phyloP scores from a whole-genome alignment of 1,139 yeast species.

The Saccharomyces hybrid region DNA sequence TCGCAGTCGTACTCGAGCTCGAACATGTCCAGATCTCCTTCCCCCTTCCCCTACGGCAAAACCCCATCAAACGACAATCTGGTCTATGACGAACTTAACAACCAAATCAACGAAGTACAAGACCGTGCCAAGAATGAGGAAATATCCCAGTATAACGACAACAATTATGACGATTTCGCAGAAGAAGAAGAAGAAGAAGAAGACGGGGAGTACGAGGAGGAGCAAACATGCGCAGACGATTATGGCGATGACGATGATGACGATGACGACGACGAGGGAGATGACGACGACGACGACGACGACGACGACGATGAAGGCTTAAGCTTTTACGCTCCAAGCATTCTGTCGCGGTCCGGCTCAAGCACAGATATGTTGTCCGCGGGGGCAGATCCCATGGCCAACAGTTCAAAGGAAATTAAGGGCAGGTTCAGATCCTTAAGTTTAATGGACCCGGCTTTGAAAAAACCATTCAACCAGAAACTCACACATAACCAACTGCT shows the following conservation, averaged over 20 bases:
- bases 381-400: slow-evolving; percentile 3
- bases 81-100: neutral
- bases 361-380: slow-evolving; percentile 10
- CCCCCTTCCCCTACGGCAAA: neutral
- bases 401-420: slow-evolving; percentile 6
- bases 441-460: slow-evolving; percentile 28
- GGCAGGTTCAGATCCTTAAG: slow-evolving; percentile 31
- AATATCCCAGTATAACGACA: neutral
- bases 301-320: slow-evolving; percentile 28
- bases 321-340: slow-evolving; percentile 30
- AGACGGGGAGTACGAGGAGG: neutral
- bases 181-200: slow-evolving; percentile 6
- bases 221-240: slow-evolving; percentile 9
- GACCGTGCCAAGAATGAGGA: slow-evolving; percentile 2
- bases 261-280: slow-evolving; percentile 20
- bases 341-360: slow-evolving; percentile 26
- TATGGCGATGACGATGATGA: slow-evolving; percentile 18
- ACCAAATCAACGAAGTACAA: neutral
- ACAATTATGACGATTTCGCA: slow-evolving; percentile 3
- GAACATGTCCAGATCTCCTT: neutral
- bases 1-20: neutral
- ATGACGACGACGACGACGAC: slow-evolving; percentile 19
- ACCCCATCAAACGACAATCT: neutral
- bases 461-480: slow-evolving; percentile 7
- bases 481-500: neutral